Evolutionary conservation across 768 basidiomycete genomes (phyloP), one percentile per base, ranked within the genome.

Genomic region (Lenzites betulinus): DNA sequence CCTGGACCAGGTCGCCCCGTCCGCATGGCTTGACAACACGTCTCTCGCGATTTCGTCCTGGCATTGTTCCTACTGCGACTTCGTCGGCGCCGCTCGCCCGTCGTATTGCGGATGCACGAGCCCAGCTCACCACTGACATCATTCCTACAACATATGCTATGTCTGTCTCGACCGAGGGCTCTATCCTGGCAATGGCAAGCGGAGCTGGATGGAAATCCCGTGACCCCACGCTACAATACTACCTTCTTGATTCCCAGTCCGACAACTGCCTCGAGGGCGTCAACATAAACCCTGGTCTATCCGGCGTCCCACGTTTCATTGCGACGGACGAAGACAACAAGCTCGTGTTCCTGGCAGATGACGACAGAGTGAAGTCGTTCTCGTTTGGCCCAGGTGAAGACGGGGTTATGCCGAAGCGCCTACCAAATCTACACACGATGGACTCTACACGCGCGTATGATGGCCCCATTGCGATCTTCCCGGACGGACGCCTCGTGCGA

Each of bases 271-370:
- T 64, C 47, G 36, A 59, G 12, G 51, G 47, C 4, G 53, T 48
- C 13, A 35, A 54, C n/a, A 47, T 71, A 26, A 53, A 67, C 15
- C 50, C 70, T 26, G 70, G 69, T 7, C 66, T 77, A 4, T 57
- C 64, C 3, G 54, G 63, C 7, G 57, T 70, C 36, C 71, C 71
- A 7, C 59, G 53, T 18, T 33, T 69, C 23, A 50, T 69, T 11
- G 61, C 64, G 1, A 62, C 72, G 12, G 76, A 78, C 60, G 75
- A 75, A 9, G 61, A 64, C 13, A 70, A 74, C 35, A 75, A 73
- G 39, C 72, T 80, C 11, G 64, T 79, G 3, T 77, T 76, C 58
- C 68, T 71, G 1, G 78, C 71, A 1, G 78, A 80, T 56, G 43
- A 39, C 11, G 59, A 66, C 16, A 64, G 76, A 15, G 60, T 79